Percentiles rank a stretch among this genome's conserved stretches.
Evolutionary conservation across 805 yeast species (phyloP).

Genomic region (Alloascoidea africana): DNA sequence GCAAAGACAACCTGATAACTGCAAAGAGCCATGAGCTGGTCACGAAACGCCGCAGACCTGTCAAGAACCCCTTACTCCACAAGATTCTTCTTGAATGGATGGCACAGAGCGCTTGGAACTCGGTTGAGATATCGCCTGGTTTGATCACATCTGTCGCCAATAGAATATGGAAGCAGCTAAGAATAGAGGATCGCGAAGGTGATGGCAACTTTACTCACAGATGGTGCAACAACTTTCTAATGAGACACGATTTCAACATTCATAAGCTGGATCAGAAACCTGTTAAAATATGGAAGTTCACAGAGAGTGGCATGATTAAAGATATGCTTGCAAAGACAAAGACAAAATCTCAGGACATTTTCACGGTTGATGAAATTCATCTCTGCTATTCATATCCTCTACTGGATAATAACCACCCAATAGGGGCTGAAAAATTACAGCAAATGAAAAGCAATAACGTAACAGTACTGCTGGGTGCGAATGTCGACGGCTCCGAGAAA

Average conservation of each 20-base stretch:
- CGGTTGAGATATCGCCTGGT: neutral
- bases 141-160: neutral
- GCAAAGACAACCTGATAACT: slow-evolving; percentile 36
- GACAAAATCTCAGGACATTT: slow-evolving; percentile 36
- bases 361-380: slow-evolving; percentile 46
- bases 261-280: slow-evolving; percentile 22
- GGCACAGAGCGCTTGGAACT: slow-evolving; percentile 48
- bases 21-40: slow-evolving; percentile 35
- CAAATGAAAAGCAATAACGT: slow-evolving; percentile 20
- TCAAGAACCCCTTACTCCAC: slow-evolving; percentile 39
- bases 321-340: slow-evolving; percentile 20
- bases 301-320: slow-evolving; percentile 34
- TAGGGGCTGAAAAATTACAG: too few species aligned
- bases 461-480: slow-evolving; percentile 48
- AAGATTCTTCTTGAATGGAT: slow-evolving; percentile 55
- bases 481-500: slow-evolving; percentile 49
- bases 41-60: slow-evolving; percentile 27
- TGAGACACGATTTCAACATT: slow-evolving; percentile 35
- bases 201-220: slow-evolving; percentile 50
- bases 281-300: neutral
- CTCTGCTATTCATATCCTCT: slow-evolving; percentile 44
- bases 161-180: neutral
- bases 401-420: slow-evolving; percentile 42
- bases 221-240: slow-evolving; percentile 38
- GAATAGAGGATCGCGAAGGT: slow-evolving; percentile 36